A percentile compares a stretch with the other conserved stretches of the same genome.
phyloP scores from a whole-genome alignment of 352 stramenopile genomes.

The Stephanocyclus meneghinianus region DNA sequence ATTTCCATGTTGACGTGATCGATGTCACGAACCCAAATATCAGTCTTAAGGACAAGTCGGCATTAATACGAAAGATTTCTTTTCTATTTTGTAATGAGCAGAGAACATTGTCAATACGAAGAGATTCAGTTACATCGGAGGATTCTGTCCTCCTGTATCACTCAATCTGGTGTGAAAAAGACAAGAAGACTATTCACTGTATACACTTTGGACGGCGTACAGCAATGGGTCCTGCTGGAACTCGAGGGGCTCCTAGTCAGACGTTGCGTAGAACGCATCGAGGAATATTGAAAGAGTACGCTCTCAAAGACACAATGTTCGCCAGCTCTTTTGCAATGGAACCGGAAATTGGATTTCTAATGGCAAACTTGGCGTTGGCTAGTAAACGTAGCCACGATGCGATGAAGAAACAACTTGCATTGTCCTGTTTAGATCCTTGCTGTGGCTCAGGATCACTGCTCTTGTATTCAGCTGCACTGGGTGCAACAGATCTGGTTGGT shows the following conservation, averaged over 20 bases:
- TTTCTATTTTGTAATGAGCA: constrained; percentile 6
- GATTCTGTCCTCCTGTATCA: constrained; percentile 1
- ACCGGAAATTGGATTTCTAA: constrained; percentile 54
- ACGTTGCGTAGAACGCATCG: constrained; percentile 43
- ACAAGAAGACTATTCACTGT: background rate
- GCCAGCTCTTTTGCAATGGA: constrained; percentile 36
- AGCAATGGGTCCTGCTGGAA: constrained; percentile 40
- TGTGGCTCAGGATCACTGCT: constrained; percentile 46
- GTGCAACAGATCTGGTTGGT: constrained; percentile 30
- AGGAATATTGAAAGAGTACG: constrained; percentile 47
- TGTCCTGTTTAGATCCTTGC: constrained; percentile 35
- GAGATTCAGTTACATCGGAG: background rate
- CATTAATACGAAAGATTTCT: constrained; percentile 20
- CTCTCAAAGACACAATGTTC: constrained; percentile 27
- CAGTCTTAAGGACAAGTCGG: constrained; percentile 20
- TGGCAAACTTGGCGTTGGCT: constrained; percentile 50
- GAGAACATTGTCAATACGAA: background rate
- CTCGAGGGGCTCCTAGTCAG: constrained; percentile 32
- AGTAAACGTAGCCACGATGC: background rate
- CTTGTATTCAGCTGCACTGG: constrained; percentile 40
- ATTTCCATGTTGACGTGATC: constrained; percentile 30
- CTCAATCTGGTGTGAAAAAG: background rate
- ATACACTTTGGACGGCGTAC: constrained; percentile 36
- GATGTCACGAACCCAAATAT: constrained; percentile 55
- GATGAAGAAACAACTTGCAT: constrained; percentile 6